phyloP scores from a whole-genome alignment of 257 asterid species.

The Plectranthus barbatus region DNA sequence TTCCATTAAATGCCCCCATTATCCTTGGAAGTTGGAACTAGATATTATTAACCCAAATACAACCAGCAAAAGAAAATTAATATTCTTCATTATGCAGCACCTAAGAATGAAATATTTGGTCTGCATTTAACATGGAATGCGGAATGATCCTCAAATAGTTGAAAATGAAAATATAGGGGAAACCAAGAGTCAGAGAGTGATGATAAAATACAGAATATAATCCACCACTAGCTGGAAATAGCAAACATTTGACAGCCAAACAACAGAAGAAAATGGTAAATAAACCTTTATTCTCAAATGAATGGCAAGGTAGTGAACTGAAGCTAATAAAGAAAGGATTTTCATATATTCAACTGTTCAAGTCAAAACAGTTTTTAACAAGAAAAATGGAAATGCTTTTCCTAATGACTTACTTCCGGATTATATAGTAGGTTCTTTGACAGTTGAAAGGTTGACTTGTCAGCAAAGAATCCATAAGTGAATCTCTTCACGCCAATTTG shows the following conservation, averaged over 20 bases:
- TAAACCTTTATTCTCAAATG: slow-evolving; percentile 1
- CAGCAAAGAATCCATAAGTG: slow-evolving; percentile 50
- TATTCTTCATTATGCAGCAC: slow-evolving; percentile 5
- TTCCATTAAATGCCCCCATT: neutral
- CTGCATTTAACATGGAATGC: neutral
- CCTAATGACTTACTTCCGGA: slow-evolving; percentile 34
- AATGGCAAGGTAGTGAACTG: slow-evolving; percentile 6
- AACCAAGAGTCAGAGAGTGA: neutral
- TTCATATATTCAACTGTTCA: slow-evolving; percentile 11
- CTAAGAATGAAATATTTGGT: slow-evolving; percentile 5
- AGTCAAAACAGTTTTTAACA: neutral
- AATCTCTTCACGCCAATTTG: slow-evolving; percentile 31
- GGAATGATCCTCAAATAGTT: slow-evolving; percentile 5
- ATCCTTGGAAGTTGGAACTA: neutral
- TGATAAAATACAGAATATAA: slow-evolving; percentile 6
- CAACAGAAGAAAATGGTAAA: slow-evolving; percentile 4
- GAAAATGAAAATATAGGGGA: slow-evolving; percentile 2
- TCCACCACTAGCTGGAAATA: neutral
- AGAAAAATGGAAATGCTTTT: neutral
- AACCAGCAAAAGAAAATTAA: neutral
- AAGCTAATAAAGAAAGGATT: neutral
- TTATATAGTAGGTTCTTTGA: slow-evolving; percentile 26
- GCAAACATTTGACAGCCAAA: neutral
- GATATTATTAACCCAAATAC: neutral
- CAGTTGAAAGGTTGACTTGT: slow-evolving; percentile 52